Percentiles rank a stretch among this genome's conserved stretches.
phyloP scores from a whole-genome alignment of 164 flowering plant species.

The Magnolia kwangsiensis region DNA sequence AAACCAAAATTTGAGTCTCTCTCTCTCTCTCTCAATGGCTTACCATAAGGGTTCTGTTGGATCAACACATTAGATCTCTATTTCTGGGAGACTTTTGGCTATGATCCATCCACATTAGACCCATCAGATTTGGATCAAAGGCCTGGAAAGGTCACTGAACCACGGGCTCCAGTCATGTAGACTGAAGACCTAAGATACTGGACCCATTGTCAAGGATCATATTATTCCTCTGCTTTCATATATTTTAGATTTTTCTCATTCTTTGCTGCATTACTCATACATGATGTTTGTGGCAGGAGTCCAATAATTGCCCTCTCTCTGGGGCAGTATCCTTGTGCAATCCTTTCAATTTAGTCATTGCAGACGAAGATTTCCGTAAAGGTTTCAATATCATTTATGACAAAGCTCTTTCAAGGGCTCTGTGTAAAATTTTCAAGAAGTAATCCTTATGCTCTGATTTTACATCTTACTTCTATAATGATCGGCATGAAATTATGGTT shows the following conservation, averaged over 20 bases:
- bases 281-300: conserved; percentile 54
- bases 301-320: conserved; percentile 63
- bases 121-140: too few species aligned
- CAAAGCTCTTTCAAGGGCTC: conserved; percentile 64
- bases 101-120: too few species aligned
- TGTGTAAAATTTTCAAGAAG: conserved; percentile 75
- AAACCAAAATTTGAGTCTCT: too few species aligned
- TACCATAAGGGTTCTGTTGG: too few species aligned
- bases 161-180: neutral
- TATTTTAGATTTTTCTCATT: neutral
- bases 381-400: conserved; percentile 90
- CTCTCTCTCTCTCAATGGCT: too few species aligned
- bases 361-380: conserved; percentile 82
- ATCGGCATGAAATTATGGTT: neutral
- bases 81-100: too few species aligned
- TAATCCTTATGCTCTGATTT: conserved; percentile 18
- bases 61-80: too few species aligned
- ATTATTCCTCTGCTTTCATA: neutral
- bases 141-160: neutral
- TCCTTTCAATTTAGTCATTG: conserved; percentile 87
- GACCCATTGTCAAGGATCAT: neutral
- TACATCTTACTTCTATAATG: neutral
- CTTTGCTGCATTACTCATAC: conserved; percentile 4
- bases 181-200: neutral
- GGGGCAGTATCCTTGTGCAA: conserved; percentile 94